These are phyloP conservation scores for Wickerhamomyces alni DNA, from an alignment of 805 yeast species.

Conservation along the genomic window DNA sequence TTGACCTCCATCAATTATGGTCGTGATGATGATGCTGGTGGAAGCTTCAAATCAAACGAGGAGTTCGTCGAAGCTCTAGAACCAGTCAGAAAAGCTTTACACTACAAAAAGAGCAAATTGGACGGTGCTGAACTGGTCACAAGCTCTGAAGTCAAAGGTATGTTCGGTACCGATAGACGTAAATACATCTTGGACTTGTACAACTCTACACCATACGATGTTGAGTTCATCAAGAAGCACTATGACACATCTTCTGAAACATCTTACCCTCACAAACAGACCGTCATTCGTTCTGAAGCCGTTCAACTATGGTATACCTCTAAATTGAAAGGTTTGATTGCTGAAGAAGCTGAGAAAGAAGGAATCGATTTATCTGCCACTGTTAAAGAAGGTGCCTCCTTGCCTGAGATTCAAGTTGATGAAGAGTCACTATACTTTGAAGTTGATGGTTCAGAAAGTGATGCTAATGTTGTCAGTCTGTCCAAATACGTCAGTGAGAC, in stretches of 20 bases:
- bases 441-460: constrained; percentile 55
- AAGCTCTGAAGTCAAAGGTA: constrained; percentile 79
- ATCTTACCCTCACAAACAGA: constrained; percentile 43
- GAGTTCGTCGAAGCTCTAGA: constrained; percentile 51
- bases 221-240: constrained; percentile 62
- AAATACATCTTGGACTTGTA: constrained; percentile 79
- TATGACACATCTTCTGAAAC: constrained; percentile 29
- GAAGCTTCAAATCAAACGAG: constrained; percentile 41
- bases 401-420: constrained; percentile 48
- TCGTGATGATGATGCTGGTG: constrained; percentile 57
- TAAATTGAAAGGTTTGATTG: constrained; percentile 40
- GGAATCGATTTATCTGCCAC: constrained; percentile 18
- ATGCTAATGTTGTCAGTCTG: constrained; percentile 52
- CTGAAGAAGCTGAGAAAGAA: constrained; percentile 28
- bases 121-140: constrained; percentile 48
- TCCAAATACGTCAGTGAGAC: constrained; percentile 54
- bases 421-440: constrained; percentile 38
- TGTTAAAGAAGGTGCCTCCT: constrained; percentile 28
- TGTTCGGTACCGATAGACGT: constrained; percentile 79
- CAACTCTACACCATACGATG: constrained; percentile 80
- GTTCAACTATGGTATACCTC: constrained; percentile 85
- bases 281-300: constrained; percentile 80
- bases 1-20: constrained; percentile 50
- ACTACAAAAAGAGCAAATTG: constrained; percentile 64
- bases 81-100: constrained; percentile 67